phyloP scores from a whole-genome alignment of 1,284 basidiomycete species.

The Tilletia walkeri region DNA sequence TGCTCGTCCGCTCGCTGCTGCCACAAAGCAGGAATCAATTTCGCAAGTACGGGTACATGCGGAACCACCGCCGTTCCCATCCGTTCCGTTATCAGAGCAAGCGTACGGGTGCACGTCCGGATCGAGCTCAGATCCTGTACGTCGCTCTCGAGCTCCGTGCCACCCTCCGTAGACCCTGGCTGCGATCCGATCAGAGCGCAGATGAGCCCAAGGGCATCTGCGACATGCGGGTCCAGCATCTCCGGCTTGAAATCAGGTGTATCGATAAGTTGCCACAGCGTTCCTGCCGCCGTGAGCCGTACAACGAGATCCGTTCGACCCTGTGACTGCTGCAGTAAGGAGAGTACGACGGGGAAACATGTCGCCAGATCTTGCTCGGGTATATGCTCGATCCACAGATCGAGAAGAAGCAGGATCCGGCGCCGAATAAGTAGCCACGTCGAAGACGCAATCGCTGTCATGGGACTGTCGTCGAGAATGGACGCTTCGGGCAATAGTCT shows the following conservation, averaged over 20 bases:
- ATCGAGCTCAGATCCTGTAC: slow-evolving; percentile 49
- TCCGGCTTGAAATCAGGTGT: slow-evolving; percentile 51
- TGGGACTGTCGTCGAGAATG: background rate
- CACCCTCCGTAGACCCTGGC: background rate
- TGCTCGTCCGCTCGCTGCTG: slow-evolving; percentile 42
- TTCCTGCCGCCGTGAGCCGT: slow-evolving; percentile 45
- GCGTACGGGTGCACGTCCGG: slow-evolving; percentile 45
- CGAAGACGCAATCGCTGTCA: slow-evolving; percentile 25
- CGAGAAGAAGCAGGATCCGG: slow-evolving; percentile 46
- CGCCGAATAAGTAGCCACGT: slow-evolving; percentile 48
- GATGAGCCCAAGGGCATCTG: slow-evolving; percentile 39
- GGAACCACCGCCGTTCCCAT: slow-evolving; percentile 46
- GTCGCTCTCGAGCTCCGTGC: slow-evolving; percentile 20
- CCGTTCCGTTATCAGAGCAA: slow-evolving; percentile 50
- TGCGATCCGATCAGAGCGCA: slow-evolving; percentile 34
- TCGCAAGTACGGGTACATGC: slow-evolving; percentile 37
- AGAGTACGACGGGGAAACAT: slow-evolving; percentile 45
- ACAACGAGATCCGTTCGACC: slow-evolving; percentile 48
- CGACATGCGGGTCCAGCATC: slow-evolving; percentile 43
- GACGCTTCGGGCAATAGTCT: slow-evolving; percentile 43
- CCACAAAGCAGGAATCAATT: slow-evolving; percentile 50
- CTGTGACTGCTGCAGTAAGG: slow-evolving; percentile 35
- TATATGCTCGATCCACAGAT: slow-evolving; percentile 52
- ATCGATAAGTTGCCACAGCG: slow-evolving; percentile 46
- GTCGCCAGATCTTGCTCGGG: slow-evolving; percentile 26